Evolutionary conservation across 2,329 filamentous ascomycete genomes (phyloP), one percentile per base, ranked within the genome.

Genomic region (Colletotrichum falcatum): DNA sequence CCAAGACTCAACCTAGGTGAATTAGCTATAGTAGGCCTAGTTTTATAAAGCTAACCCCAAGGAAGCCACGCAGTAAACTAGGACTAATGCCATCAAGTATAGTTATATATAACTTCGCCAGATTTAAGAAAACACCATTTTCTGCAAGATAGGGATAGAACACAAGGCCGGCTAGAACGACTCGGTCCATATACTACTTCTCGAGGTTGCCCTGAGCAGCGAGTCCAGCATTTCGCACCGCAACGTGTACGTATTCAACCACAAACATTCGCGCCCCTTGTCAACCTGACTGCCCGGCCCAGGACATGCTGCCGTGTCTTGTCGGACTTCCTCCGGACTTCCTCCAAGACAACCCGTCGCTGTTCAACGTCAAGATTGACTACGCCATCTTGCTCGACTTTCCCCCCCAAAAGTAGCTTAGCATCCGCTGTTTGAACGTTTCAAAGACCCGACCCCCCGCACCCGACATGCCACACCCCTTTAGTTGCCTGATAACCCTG

Each of bases 71-170:
- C n/a, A n/a, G n/a, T n/a, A n/a, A n/a, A n/a, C n/a, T n/a, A n/a
- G n/a, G n/a, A n/a, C n/a, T n/a, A n/a, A n/a, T n/a, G n/a, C n/a
- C n/a, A n/a, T n/a, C n/a, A n/a, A n/a, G n/a, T n/a, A n/a, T n/a
- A n/a, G n/a, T n/a, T n/a, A n/a, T n/a, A n/a, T n/a, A n/a, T n/a
- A n/a, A n/a, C n/a, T n/a, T n/a, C n/a, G n/a, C n/a, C n/a, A n/a
- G n/a, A n/a, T n/a, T n/a, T n/a, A n/a, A n/a, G n/a, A n/a, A n/a
- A n/a, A n/a, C n/a, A n/a, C n/a, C n/a, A n/a, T n/a, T 20, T 0
- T 54, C 5, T 11, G 11, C 7, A 30, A n/a, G 11, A 62, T 62
- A 48, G 74, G 71, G 54, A 53, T 53, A 23, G 46, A 62, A 16
- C 60, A 62, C 16, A 33, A 62, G 35, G 60, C 60, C 2, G 48